These are phyloP conservation scores for Pichia norvegensis DNA, from an alignment of 1,139 yeast genomes.

Conservation along the genomic window DNA sequence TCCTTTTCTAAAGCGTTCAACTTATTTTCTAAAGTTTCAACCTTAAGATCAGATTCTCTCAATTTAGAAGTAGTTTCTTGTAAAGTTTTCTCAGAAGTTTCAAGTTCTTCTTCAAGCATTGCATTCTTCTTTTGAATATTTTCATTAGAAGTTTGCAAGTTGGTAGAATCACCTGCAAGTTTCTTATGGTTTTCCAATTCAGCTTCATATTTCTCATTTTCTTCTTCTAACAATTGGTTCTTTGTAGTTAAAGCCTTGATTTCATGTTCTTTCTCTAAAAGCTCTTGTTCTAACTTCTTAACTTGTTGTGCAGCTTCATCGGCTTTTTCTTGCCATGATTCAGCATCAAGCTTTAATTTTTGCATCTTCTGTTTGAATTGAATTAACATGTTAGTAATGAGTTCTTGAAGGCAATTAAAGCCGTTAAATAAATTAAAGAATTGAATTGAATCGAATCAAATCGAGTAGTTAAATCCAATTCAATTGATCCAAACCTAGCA, in stretches of 20 bases:
- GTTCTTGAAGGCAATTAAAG: not conserved
- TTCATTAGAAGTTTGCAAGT: slow-evolving; percentile 83
- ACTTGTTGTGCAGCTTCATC: slow-evolving; percentile 76
- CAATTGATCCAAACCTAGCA: no score
- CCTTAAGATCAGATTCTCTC: slow-evolving; percentile 93
- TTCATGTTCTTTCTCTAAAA: slow-evolving; percentile 87
- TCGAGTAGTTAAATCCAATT: no score
- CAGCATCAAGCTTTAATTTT: slow-evolving; percentile 89
- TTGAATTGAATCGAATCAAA: not conserved
- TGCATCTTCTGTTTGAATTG: slow-evolving; percentile 56
- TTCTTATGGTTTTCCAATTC: slow-evolving; percentile 77
- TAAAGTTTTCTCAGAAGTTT: slow-evolving; percentile 83
- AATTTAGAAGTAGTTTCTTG: slow-evolving; percentile 90
- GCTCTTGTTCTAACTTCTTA: slow-evolving; percentile 88
- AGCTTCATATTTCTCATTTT: slow-evolving; percentile 81
- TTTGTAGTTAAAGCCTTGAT: slow-evolving; percentile 88
- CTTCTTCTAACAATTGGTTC: slow-evolving; percentile 83
- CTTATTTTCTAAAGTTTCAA: slow-evolving; percentile 94
- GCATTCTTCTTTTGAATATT: slow-evolving; percentile 88
- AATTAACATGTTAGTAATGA: not conserved
- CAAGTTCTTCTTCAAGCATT: slow-evolving; percentile 89
- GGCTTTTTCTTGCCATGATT: slow-evolving; percentile 93
- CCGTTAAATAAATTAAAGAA: not conserved
- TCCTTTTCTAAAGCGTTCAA: slow-evolving; percentile 88
- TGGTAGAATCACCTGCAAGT: slow-evolving; percentile 87